Evolutionary conservation across 495 filamentous ascomycete genomes (phyloP).

Genomic region (Schizothecium vesticola): DNA sequence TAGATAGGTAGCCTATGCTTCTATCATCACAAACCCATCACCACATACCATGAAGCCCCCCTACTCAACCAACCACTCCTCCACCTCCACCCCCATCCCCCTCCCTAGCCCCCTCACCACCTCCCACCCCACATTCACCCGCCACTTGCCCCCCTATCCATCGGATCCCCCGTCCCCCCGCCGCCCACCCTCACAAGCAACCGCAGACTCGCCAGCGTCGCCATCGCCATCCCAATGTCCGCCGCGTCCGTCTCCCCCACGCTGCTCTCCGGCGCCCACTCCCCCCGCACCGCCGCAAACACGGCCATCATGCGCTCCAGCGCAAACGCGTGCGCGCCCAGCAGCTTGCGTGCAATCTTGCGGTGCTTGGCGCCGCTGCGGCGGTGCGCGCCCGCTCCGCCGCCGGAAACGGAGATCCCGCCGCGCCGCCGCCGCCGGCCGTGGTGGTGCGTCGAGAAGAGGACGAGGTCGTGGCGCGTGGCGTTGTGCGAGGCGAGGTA

Average conservation of each 20-base stretch:
- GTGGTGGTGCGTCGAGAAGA: slow-evolving; percentile 79
- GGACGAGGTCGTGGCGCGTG: slow-evolving; percentile 65
- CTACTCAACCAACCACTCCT: slow-evolving; percentile 60
- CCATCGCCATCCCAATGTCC: slow-evolving; percentile 66
- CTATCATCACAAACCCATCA: no score
- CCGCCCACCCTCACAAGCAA: slow-evolving; percentile 58
- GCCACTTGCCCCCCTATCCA: slow-evolving; percentile 67
- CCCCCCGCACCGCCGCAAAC: slow-evolving; percentile 70
- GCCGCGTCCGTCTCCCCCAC: slow-evolving; percentile 32
- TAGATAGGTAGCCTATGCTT: no score
- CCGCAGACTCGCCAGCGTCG: slow-evolving; percentile 73
- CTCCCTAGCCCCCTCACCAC: slow-evolving; percentile 57
- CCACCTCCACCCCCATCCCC: slow-evolving; percentile 65
- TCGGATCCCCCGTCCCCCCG: slow-evolving; percentile 41
- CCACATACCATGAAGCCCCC: no score
- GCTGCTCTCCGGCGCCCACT: slow-evolving; percentile 44
- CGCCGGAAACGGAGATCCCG: slow-evolving; percentile 16
- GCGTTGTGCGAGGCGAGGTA: slow-evolving; percentile 92
- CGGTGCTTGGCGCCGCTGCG: slow-evolving; percentile 55
- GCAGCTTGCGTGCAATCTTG: slow-evolving; percentile 63
- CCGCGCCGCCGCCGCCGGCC: slow-evolving; percentile 37
- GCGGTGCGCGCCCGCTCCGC: slow-evolving; percentile 19
- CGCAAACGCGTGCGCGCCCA: slow-evolving; percentile 75
- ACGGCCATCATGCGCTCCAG: slow-evolving; percentile 86
- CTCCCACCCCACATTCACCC: slow-evolving; percentile 72